Conservation (phyloP, 148 eudicot genomes). For the Polygonum aviculare region DNA sequence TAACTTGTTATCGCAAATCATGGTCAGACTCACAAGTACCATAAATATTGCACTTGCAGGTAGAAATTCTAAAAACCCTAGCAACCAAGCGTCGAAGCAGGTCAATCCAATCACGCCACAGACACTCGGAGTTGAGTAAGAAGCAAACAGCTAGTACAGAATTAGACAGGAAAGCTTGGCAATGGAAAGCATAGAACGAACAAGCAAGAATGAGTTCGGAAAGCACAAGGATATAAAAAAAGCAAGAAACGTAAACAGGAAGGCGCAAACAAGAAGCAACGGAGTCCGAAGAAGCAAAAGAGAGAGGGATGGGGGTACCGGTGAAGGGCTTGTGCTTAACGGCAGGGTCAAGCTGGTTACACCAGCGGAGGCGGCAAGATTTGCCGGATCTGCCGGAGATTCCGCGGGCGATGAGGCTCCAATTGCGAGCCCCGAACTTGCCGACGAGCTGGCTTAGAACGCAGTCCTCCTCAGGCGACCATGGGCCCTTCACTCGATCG, state of each 20-base stretch:
- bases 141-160: not conserved
- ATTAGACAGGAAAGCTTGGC: not conserved
- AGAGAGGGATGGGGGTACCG: constrained; percentile 17
- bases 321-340: constrained; percentile 54
- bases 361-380: constrained; percentile 67
- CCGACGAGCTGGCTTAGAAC: constrained; percentile 37
- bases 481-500: constrained; percentile 52
- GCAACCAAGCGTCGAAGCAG: not conserved
- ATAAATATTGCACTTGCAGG: not conserved
- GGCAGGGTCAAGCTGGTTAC: constrained; percentile 60
- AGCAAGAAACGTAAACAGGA: not conserved
- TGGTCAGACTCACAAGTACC: too few species aligned
- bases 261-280: not conserved
- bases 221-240: not conserved
- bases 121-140: too few species aligned
- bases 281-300: not conserved
- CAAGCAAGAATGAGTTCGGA: not conserved
- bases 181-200: not conserved
- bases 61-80: not conserved
- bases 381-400: constrained; percentile 67
- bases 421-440: constrained; percentile 55
- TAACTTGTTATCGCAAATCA: too few species aligned
- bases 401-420: constrained; percentile 55
- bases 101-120: not conserved
- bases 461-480: constrained; percentile 59